phyloP scores from a whole-genome alignment of 306 rosid species.

The Senna tora region DNA sequence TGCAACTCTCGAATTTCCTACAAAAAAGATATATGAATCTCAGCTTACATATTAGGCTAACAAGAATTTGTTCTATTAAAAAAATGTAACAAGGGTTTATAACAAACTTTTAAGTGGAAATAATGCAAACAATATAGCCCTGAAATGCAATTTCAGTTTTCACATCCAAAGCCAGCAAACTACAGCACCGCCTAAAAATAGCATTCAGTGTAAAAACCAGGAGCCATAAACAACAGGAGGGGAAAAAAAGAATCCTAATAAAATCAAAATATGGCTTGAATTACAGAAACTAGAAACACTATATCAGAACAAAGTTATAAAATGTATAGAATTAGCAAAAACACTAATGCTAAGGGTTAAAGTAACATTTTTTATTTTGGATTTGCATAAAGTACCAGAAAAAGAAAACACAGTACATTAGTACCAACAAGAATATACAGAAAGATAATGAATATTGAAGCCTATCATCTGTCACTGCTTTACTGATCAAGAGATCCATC shows the following conservation, averaged over 20 bases:
- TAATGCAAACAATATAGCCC: constrained; percentile 12
- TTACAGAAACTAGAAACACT: not conserved
- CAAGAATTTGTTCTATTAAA: not conserved
- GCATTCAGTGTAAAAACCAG: not conserved
- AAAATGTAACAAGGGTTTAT: constrained; percentile 8
- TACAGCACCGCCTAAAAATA: not conserved
- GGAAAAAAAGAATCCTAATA: too few species aligned
- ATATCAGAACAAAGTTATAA: not conserved
- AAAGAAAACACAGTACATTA: not conserved
- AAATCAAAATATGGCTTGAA: not conserved
- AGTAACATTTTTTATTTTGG: not conserved
- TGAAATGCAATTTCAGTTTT: constrained; percentile 22
- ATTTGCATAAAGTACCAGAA: constrained; percentile 13
- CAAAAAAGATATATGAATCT: constrained; percentile 24
- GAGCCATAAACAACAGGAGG: not conserved
- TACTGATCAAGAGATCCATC: constrained; percentile 32
- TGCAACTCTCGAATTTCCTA: constrained; percentile 96
- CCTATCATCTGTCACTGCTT: constrained; percentile 4
- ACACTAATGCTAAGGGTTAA: not conserved
- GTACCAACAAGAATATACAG: constrained; percentile 29
- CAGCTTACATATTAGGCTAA: constrained; percentile 12
- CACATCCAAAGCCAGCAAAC: constrained; percentile 20
- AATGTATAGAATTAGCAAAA: not conserved
- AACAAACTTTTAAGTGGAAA: constrained; percentile 16
- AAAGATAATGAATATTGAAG: not conserved